Conservation (phyloP, 352 stramenopile genomes). For the Globisporangium megalacanthum region DNA sequence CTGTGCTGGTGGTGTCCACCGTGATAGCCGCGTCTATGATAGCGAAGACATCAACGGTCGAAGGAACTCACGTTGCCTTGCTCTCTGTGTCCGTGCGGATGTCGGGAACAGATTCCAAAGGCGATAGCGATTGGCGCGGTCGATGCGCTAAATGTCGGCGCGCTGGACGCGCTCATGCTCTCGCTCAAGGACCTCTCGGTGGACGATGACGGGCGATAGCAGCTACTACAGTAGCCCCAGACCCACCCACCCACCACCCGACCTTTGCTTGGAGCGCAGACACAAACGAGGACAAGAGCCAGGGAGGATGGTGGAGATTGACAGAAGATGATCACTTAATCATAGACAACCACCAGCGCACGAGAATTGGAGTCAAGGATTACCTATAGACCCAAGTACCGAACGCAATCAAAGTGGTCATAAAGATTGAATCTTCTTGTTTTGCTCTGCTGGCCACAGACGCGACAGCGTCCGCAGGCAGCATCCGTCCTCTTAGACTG, state of each 20-base stretch:
- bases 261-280: too few relatives aligned
- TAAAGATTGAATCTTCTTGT: conserved; percentile 9
- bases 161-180: conserved; percentile 36
- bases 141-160: conserved; percentile 29
- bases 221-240: conserved; percentile 3
- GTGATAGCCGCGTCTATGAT: not conserved
- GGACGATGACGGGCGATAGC: conserved; percentile 74
- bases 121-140: conserved; percentile 26
- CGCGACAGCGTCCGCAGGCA: not conserved
- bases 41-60: not conserved
- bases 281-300: too few relatives aligned
- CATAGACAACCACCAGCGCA: too few relatives aligned
- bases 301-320: too few relatives aligned
- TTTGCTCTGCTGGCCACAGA: conserved; percentile 48
- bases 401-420: conserved; percentile 9
- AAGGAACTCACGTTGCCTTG: not conserved
- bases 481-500: not conserved
- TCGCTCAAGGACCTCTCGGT: conserved; percentile 38
- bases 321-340: too few relatives aligned
- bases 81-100: not conserved
- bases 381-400: too few relatives aligned
- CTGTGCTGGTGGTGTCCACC: too few relatives aligned
- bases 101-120: conserved; percentile 32
- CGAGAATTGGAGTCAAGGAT: too few relatives aligned
- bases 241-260: too few relatives aligned